Evolutionary conservation across 768 basidiomycete genomes (phyloP).

Genomic region (Termitomyces sp.): DNA sequence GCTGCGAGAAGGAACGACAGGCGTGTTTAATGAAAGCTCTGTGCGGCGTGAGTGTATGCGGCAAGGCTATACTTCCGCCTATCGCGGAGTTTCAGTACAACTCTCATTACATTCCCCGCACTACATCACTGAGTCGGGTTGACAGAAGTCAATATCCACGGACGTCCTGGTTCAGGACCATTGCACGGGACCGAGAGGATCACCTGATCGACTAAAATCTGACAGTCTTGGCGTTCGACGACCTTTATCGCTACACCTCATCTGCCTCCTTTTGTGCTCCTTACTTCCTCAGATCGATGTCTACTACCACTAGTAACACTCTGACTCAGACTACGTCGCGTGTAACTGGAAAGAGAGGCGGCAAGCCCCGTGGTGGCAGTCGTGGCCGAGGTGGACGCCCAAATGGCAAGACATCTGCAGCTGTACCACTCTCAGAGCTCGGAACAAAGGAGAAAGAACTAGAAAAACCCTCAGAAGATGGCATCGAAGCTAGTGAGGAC

Average conservation of each 20-base stretch:
- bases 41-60: conserved; percentile 31
- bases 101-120: too few species aligned
- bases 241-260: neutral
- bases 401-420: neutral
- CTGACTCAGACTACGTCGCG: conserved; percentile 1
- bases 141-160: neutral
- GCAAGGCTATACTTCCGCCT: conserved; percentile 8
- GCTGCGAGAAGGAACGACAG: conserved; percentile 50
- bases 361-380: conserved; percentile 10
- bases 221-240: neutral
- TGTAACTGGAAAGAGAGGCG: conserved; percentile 11
- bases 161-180: too few species aligned
- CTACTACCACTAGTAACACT: neutral
- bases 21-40: conserved; percentile 47
- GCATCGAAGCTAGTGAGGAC: conserved; percentile 26
- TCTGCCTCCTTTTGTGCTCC: neutral
- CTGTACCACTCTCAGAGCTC: neutral
- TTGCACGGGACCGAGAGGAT: conserved; percentile 1
- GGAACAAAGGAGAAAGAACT: neutral
- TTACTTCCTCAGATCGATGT: neutral
- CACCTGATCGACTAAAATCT: conserved; percentile 17
- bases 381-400: conserved; percentile 9
- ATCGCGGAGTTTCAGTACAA: neutral
- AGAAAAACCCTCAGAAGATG: neutral
- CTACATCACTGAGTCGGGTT: neutral